Percentiles rank a stretch among this genome's conserved stretches.
Conservation (phyloP, 2,329 filamentous ascomycete species). For the Paecilomyces sp. region DNA sequence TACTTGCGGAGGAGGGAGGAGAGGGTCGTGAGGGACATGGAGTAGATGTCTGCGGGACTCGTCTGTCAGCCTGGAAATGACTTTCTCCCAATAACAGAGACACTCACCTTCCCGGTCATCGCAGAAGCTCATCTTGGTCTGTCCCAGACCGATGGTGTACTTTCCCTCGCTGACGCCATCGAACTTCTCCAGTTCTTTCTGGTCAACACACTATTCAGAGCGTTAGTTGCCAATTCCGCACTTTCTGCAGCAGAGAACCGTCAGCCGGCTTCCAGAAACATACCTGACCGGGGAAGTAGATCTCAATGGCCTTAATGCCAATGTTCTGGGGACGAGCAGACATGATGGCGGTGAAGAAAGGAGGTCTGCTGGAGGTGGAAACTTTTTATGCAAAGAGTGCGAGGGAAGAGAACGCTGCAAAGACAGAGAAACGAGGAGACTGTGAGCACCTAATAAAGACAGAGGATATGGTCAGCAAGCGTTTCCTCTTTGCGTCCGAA, state of each 20-base stretch:
- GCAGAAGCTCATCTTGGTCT: conserved; percentile 90
- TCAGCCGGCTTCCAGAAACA: conserved; percentile 21
- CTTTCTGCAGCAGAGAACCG: conserved; percentile 1
- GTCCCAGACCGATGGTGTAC: conserved; percentile 85
- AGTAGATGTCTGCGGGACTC: conserved; percentile 67
- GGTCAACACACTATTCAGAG: conserved; percentile 65
- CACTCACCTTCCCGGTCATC: conserved; percentile 74
- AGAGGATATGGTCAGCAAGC: not conserved
- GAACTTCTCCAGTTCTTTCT: conserved; percentile 75
- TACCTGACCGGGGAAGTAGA: conserved; percentile 83
- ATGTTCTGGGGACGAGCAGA: conserved; percentile 74
- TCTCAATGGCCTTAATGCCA: conserved; percentile 87
- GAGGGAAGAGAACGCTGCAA: not conserved
- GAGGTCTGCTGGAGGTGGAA: not conserved
- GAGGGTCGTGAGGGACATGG: conserved; percentile 68
- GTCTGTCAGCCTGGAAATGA: not conserved
- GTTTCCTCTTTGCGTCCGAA: not conserved
- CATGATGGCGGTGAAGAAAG: conserved; percentile 44
- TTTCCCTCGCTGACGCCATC: conserved; percentile 76
- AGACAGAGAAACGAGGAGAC: not conserved
- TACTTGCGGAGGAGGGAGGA: conserved; percentile 77
- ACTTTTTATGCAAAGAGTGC: not conserved
- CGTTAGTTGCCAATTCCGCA: conserved; percentile 10
- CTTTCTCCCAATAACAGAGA: not conserved
- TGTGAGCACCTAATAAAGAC: not conserved